Evolutionary conservation across 768 basidiomycete genomes (phyloP), one percentile per base, ranked within the genome.

Genomic region (Podaxis carcinomalis): DNA sequence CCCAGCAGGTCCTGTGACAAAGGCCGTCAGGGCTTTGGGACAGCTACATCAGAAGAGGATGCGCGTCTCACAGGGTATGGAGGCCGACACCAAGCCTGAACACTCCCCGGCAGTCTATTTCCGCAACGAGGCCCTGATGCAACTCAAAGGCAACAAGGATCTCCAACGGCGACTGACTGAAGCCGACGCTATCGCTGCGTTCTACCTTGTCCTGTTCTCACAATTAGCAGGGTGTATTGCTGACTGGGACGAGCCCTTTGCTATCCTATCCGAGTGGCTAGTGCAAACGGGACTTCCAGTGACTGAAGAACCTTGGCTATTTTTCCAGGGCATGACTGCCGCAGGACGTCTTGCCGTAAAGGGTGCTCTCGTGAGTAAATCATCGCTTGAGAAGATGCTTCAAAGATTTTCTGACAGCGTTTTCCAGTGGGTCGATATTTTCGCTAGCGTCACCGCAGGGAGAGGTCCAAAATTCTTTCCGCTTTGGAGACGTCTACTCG

Each of bases 211-310:
- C 62, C 84, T 81, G 67, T 91, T 86, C 71, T 88, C 87, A 47
- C 78, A 89, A 62, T 75, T 92, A 69, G 86, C 84, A 1, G 88
- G 88, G 56, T 85, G 89, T 37, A 73, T 77, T 55, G 82, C 79
- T 16, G 83, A 87, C 66, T 94, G 92, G 92, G 81, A 81, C 62
- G 75, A 78, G 5, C 83, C 88, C 64, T 84, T 93, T 67, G 77
- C 81, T 40, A 79, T 92, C 21, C 85, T 90, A 50, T 82, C 82
- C 65, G 89, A 92, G 62, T 93, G 92, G 92, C 75, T 93, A 50
- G 77, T 74, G 50, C 83, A 87, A 68, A 87, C 83, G 3, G 84
- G 87, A 32, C 77, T 93, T 42, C 78, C 80, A 40, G 74, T 74
- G 36, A 82, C 85, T 66, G 87, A 88, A 63, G 85, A 90, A 68